Conservation (phyloP, 1,284 basidiomycete genomes). For the Papiliotrema nemorosa region DNA sequence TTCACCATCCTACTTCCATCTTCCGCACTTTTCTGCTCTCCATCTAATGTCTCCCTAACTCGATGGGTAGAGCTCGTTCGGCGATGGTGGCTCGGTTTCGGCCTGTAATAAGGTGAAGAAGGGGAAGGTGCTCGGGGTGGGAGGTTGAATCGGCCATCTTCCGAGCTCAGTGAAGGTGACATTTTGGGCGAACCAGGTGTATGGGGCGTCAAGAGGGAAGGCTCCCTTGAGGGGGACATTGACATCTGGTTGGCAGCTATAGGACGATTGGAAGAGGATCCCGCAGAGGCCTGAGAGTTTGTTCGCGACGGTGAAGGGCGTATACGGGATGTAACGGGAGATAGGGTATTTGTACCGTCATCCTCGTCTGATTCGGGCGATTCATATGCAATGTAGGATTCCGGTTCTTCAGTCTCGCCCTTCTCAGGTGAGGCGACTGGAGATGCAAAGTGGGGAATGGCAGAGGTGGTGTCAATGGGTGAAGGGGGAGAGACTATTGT, state of each 20-base stretch:
- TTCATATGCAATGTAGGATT: neutral
- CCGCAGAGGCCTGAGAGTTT: neutral
- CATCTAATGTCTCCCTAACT: constrained; percentile 47
- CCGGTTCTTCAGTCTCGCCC: neutral
- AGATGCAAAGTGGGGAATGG: no score
- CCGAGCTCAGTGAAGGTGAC: neutral
- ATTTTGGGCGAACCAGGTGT: neutral
- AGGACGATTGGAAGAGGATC: neutral
- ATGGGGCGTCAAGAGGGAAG: neutral
- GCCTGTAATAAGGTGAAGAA: constrained; percentile 22
- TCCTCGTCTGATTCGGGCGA: neutral
- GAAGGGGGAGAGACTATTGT: constrained; percentile 8
- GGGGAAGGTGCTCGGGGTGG: constrained; percentile 17
- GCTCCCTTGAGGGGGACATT: neutral
- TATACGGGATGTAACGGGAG: neutral
- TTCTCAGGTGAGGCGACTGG: constrained; percentile 5
- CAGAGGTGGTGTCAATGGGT: constrained; percentile 1
- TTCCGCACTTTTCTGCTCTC: constrained; percentile 34
- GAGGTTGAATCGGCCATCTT: neutral
- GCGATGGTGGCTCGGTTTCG: constrained; percentile 22
- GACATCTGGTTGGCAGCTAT: constrained; percentile 4
- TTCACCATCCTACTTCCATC: constrained; percentile 47
- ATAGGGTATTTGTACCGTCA: neutral
- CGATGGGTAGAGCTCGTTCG: constrained; percentile 40
- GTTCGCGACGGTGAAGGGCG: neutral